A percentile compares a stretch with the other conserved stretches of the same genome.
Conservation (phyloP, 169 alveolate species). For the Perkinsus olseni region DNA sequence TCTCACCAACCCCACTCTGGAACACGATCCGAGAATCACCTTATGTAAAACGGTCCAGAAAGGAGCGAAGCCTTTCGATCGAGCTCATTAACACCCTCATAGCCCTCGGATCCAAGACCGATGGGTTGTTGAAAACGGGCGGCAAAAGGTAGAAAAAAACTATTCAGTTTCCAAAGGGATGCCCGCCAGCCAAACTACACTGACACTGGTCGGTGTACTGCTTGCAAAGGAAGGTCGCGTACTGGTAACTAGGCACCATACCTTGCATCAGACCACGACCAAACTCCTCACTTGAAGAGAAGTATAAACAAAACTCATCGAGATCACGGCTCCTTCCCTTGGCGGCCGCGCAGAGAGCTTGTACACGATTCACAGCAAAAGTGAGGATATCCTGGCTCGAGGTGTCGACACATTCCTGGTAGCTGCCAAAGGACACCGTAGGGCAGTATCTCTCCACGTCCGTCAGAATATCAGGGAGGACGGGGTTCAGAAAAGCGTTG, state of each 20-base stretch:
- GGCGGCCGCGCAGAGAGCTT: background rate
- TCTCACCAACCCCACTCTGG: too few species aligned
- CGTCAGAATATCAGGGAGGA: background rate
- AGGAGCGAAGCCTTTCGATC: too few species aligned
- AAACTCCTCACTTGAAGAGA: background rate
- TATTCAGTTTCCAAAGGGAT: too few species aligned
- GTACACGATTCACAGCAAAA: background rate
- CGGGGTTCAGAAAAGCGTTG: background rate
- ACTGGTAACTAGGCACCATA: background rate
- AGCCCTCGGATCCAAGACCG: too few species aligned
- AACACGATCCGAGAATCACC: too few species aligned
- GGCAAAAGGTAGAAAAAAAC: too few species aligned
- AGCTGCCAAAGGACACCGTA: background rate
- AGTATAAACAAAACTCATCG: background rate
- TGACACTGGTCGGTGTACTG: background rate
- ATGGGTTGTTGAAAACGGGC: too few species aligned
- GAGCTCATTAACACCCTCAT: too few species aligned
- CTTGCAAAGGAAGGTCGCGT: background rate
- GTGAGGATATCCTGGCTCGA: background rate
- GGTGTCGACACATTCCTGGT: background rate
- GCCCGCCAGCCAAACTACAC: background rate
- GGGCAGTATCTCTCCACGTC: background rate
- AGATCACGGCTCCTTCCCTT: background rate
- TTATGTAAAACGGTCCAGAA: too few species aligned
- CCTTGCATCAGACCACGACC: background rate